Evolutionary conservation across 441 rosid genomes (phyloP).

Genomic region (Macaranga tanarius): DNA sequence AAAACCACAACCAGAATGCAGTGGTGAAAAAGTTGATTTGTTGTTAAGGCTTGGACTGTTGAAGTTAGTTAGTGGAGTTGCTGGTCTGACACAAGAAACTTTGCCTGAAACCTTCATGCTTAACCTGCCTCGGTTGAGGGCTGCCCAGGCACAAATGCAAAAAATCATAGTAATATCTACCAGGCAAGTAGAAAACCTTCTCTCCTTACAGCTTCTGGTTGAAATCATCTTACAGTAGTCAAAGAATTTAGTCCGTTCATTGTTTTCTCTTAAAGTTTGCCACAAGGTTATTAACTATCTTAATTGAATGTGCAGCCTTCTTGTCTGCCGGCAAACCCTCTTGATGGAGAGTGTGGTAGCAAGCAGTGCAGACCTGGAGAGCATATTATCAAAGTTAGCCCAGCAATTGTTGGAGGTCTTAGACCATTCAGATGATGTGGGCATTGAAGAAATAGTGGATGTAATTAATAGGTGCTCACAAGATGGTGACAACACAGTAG

Average conservation of each 20-base stretch:
- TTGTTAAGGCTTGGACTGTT: slow-evolving; percentile 75
- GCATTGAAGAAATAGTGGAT: slow-evolving; percentile 62
- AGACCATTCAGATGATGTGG: slow-evolving; percentile 50
- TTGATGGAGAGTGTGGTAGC: slow-evolving; percentile 48
- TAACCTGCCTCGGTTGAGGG: slow-evolving; percentile 65
- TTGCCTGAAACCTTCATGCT: slow-evolving; percentile 77
- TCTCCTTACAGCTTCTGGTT: too few species aligned
- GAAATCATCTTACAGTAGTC: too few species aligned
- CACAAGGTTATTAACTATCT: neutral
- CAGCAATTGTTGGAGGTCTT: slow-evolving; percentile 50
- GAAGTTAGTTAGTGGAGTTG: slow-evolving; percentile 60
- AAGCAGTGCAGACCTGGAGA: slow-evolving; percentile 54
- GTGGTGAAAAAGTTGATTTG: slow-evolving; percentile 69
- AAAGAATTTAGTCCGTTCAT: neutral
- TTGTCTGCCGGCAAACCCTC: slow-evolving; percentile 73
- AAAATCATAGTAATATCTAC: slow-evolving; percentile 70
- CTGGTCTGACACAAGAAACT: slow-evolving; percentile 55
- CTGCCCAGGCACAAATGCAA: slow-evolving; percentile 76
- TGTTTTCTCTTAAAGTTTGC: neutral
- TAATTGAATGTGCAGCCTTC: slow-evolving; percentile 53
- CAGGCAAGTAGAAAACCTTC: slow-evolving; percentile 38
- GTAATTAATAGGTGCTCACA: slow-evolving; percentile 39
- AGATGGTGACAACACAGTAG: slow-evolving; percentile 29
- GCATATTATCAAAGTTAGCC: slow-evolving; percentile 40
- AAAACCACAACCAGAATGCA: slow-evolving; percentile 47